phyloP scores from a whole-genome alignment of 179 eudicot species.

The Beta corolliflora region DNA sequence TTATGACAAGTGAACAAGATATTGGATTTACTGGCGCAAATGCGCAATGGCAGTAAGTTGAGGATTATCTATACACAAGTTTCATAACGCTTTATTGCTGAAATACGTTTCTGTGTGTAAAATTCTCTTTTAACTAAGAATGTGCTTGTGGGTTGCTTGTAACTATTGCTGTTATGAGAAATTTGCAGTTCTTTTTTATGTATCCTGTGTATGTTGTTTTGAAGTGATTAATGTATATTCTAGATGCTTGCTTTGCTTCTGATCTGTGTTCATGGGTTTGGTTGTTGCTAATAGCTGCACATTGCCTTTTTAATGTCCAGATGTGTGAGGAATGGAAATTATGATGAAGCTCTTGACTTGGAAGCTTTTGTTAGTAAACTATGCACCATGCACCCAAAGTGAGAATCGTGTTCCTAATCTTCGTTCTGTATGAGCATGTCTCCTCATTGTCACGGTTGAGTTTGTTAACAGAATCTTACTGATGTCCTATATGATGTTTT shows the following conservation, averaged over 20 bases:
- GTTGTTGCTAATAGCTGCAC: slow-evolving; percentile 10
- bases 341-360: slow-evolving; percentile 94
- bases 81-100: neutral
- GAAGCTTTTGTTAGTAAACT: slow-evolving; percentile 94
- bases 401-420: slow-evolving; percentile 38
- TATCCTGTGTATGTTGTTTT: neutral
- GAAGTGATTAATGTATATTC: neutral
- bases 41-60: neutral
- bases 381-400: slow-evolving; percentile 97
- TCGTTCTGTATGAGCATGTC: slow-evolving; percentile 6
- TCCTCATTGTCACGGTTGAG: slow-evolving; percentile 1
- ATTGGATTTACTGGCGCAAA: neutral
- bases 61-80: neutral
- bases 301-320: slow-evolving; percentile 36
- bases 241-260: neutral
- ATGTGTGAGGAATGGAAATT: slow-evolving; percentile 97
- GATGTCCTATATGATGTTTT: slow-evolving; percentile 1
- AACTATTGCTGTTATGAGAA: neutral
- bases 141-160: neutral
- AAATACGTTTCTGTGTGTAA: neutral
- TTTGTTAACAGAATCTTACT: slow-evolving; percentile 14
- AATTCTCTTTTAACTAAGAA: neutral
- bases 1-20: neutral
- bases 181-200: neutral
- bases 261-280: neutral